Evolutionary conservation across 805 yeast genomes (phyloP).

Genomic region (Brettanomyces bruxellensis): DNA sequence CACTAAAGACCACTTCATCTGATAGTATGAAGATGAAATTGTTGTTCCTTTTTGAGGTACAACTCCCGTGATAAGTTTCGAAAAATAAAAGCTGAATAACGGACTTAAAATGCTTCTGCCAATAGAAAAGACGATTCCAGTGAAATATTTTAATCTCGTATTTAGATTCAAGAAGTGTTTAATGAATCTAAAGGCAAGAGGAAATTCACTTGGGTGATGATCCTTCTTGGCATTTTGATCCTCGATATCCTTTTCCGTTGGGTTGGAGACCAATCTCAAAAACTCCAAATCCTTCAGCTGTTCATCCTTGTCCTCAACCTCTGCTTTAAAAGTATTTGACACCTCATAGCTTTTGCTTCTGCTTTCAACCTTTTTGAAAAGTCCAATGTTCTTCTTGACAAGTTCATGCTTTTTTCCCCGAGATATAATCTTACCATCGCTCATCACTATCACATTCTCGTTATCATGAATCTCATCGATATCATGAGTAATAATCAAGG

Average conservation of each 20-base stretch:
- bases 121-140: conserved; percentile 48
- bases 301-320: too few relatives aligned
- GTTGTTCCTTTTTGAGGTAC: conserved; percentile 33
- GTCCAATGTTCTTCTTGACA: conserved; percentile 6
- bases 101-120: conserved; percentile 64
- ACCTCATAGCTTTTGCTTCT: too few relatives aligned
- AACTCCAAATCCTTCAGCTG: too few relatives aligned
- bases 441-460: conserved; percentile 55
- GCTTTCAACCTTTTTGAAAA: not conserved
- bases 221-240: not conserved
- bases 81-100: conserved; percentile 66
- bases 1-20: conserved; percentile 58
- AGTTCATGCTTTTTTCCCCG: conserved; percentile 31
- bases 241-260: not conserved
- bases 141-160: conserved; percentile 14
- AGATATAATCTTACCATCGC: conserved; percentile 47
- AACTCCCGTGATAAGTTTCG: conserved; percentile 59
- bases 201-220: not conserved
- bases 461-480: conserved; percentile 40
- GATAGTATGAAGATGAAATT: conserved; percentile 18
- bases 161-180: not conserved
- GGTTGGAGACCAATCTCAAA: too few relatives aligned
- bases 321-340: too few relatives aligned
- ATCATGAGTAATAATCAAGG: conserved; percentile 79
- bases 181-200: not conserved